Evolutionary conservation across 2,329 filamentous ascomycete species (phyloP).

Genomic region (Fusarium temperatum): DNA sequence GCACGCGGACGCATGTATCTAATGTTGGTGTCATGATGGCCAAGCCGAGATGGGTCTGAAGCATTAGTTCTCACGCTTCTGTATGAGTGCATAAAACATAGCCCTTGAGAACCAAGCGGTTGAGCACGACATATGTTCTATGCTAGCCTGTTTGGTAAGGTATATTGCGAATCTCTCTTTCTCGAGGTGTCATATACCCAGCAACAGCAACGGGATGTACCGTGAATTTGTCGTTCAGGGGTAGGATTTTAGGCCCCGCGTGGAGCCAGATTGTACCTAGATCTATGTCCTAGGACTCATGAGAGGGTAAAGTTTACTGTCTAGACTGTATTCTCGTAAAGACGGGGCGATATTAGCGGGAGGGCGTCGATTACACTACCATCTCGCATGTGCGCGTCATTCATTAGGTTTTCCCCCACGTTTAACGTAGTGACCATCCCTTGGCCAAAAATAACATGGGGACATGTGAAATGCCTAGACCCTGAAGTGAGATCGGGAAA

Average conservation of each 20-base stretch:
- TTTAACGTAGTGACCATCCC: neutral
- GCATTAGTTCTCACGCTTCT: neutral
- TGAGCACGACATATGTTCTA: neutral
- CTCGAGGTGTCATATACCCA: constrained; percentile 35
- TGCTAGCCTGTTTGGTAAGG: constrained; percentile 15
- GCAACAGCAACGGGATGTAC: neutral
- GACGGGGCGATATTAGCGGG: neutral
- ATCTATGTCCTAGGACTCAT: neutral
- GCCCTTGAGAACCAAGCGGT: neutral
- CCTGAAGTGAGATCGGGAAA: neutral
- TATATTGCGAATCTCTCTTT: constrained; percentile 1
- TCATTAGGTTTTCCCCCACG: constrained; percentile 11
- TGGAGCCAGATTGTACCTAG: constrained; percentile 29
- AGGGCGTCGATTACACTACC: constrained; percentile 29
- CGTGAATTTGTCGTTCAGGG: neutral
- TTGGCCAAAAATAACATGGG: neutral
- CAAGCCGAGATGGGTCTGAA: neutral
- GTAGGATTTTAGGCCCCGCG: constrained; percentile 7
- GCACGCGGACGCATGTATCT: neutral
- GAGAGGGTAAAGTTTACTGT: too few species aligned
- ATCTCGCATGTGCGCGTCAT: constrained; percentile 38
- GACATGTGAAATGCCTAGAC: constrained; percentile 1
- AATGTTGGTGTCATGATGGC: constrained; percentile 29
- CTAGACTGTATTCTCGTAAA: constrained; percentile 25
- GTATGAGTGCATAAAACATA: neutral